Evolutionary conservation across 352 stramenopile species (phyloP), one percentile per base, ranked within the genome.

Genomic region (Elongisporangium anandrum): DNA sequence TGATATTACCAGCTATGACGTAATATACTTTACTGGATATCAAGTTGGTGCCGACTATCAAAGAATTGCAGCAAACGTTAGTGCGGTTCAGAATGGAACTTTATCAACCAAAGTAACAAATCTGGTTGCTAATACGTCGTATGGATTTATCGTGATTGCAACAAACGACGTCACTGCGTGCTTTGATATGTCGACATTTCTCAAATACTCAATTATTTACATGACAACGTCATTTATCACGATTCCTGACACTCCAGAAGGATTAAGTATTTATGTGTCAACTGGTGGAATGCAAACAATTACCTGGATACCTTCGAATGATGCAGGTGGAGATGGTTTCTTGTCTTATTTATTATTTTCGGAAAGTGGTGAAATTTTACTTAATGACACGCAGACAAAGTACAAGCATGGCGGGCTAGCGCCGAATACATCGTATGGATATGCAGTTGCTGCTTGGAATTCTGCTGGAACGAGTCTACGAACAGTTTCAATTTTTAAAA

Each of bases 81-180:
- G 6, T 13, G 5, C 29, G 8, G 1, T 13, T 9, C 1, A 41
- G 0, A 61, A 56, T 13, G 61, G 63, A 2, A 64, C 63, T 0
- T 66, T 38, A 12, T 26, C 83, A 15, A 75, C 60, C 12, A 77
- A 74, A 65, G 61, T 87, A 2, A 63, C 72, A 6, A 69, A 65
- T 12, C 63, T 90, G 2, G 54, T 70, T 3, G 66, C 79, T 2
- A 82, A 81, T 49, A 80, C 72, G 2, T 72, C 68, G 9, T 90
- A 90, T 38, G 73, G 79, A 1, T 80, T 90, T 53, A 63, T 73
- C 21, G 75, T 87, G 2, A 60, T 75, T 7, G 71, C 61, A 0
- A 39, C 83, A n/a, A 90, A 87, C 47, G 79, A 86, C 8, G 68
- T 81, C 13, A 87, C 62, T 12, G 69, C 76, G 0, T 87, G 77